A percentile compares a stretch with the other conserved stretches of the same genome.
phyloP scores from a whole-genome alignment of 2,329 filamentous ascomycete species.

The Aspergillus aculeatus region DNA sequence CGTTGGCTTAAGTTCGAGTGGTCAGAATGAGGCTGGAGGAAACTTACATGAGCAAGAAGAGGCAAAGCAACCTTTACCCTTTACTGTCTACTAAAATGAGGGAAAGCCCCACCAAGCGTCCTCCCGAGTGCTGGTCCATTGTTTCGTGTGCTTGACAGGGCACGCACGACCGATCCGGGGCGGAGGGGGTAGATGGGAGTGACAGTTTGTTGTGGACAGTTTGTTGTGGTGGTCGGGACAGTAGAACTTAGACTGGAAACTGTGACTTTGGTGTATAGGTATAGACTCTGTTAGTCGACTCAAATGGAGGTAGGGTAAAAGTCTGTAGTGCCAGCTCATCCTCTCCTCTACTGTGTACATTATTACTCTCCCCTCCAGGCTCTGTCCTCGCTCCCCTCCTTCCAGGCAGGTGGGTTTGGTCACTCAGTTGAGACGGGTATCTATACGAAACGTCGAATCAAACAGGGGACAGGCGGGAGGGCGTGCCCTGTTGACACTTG shows the following conservation, averaged over 20 bases:
- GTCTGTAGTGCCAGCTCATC: slow-evolving; percentile 1
- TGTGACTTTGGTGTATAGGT: too few relatives aligned
- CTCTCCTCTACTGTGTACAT: neutral
- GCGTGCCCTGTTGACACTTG: neutral
- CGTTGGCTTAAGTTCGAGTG: neutral
- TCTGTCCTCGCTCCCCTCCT: neutral
- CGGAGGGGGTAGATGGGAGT: neutral
- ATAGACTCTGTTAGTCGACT: neutral
- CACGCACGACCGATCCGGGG: slow-evolving; percentile 7
- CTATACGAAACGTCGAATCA: slow-evolving; percentile 8
- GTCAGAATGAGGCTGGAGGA: slow-evolving; percentile 5
- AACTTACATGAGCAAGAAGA: neutral
- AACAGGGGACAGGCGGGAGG: slow-evolving; percentile 4
- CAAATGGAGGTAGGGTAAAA: too few relatives aligned
- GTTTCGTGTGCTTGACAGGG: slow-evolving; percentile 3
- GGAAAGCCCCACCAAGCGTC: neutral
- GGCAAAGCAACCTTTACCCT: neutral
- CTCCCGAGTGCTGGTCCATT: neutral
- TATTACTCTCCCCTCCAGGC: neutral
- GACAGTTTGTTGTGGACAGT: too few relatives aligned
- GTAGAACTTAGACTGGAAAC: too few relatives aligned
- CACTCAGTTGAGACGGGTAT: neutral
- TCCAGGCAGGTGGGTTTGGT: neutral
- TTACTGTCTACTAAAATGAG: neutral
- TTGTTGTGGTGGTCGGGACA: too few relatives aligned